Evolutionary conservation across 2,329 filamentous ascomycete species (phyloP).

Genomic region (Phialophora tarda): DNA sequence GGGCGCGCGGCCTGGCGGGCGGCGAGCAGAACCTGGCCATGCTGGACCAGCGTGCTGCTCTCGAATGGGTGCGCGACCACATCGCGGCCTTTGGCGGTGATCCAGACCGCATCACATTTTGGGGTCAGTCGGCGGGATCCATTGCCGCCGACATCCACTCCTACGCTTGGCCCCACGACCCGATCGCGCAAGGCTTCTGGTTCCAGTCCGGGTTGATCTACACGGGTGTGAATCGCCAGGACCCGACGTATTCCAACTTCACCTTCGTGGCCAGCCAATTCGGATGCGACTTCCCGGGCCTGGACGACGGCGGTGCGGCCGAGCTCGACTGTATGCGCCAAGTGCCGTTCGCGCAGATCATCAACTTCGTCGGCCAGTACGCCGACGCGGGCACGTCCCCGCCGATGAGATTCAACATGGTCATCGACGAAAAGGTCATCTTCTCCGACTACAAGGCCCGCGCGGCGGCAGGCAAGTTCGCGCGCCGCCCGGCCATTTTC

Average conservation of each 20-base stretch:
- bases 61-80: slow-evolving; percentile 60
- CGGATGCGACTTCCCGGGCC: slow-evolving; percentile 39
- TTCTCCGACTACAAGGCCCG: slow-evolving; percentile 42
- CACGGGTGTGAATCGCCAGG: slow-evolving; percentile 20
- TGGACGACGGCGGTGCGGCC: slow-evolving; percentile 32
- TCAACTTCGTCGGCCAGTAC: slow-evolving; percentile 41
- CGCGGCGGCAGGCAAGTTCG: slow-evolving; percentile 28
- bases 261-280: slow-evolving; percentile 42
- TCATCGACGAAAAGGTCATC: slow-evolving; percentile 41
- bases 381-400: slow-evolving; percentile 26
- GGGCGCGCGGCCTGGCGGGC: slow-evolving; percentile 42
- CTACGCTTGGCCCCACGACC: slow-evolving; percentile 39
- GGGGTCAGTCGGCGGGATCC: slow-evolving; percentile 53
- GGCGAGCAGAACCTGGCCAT: slow-evolving; percentile 55
- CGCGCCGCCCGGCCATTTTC: slow-evolving; percentile 24
- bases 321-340: slow-evolving; percentile 44
- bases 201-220: slow-evolving; percentile 34
- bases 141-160: slow-evolving; percentile 24
- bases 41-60: slow-evolving; percentile 55
- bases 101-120: slow-evolving; percentile 52
- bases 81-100: slow-evolving; percentile 60
- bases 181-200: slow-evolving; percentile 35
- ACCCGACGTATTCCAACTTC: slow-evolving; percentile 40
- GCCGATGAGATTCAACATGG: slow-evolving; percentile 34
- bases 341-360: slow-evolving; percentile 39